Evolutionary conservation across 2,329 filamentous ascomycete genomes (phyloP), one percentile per base, ranked within the genome.

Genomic region (Colletotrichum acutatum): DNA sequence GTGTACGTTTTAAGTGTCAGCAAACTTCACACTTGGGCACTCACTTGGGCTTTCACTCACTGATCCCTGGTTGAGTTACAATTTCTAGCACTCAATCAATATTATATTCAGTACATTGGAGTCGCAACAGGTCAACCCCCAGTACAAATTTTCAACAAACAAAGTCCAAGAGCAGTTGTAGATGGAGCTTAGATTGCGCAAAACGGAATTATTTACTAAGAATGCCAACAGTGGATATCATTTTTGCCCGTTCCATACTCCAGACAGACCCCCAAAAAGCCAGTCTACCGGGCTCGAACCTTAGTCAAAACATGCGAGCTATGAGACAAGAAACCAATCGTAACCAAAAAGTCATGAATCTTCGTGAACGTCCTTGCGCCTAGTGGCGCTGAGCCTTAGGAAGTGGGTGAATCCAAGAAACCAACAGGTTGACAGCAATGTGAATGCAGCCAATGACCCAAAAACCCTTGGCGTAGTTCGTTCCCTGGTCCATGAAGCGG

Each of bases 371-470:
- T 12, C 24, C 24, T 7, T 22, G 19, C 30, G 9, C 22, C 26
- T 53, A 74, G 16, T 67, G 71, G 19, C 68, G 71, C 32, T 89
- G 86, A 2, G 86, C 86, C 78, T 84, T 88, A 0, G 90, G 89
- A 75, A 91, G 80, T 0, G 90, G 89, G 30, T 82, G 80, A 9
- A 89, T 86, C 87, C 87, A 89, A 71, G 81, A 82, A 5, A 96
- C 87, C 5, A 85, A 83, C 60, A 95, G 52, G 78, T 95, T 94
- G 30, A 96, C 82, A 0, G 78, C 91, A 73, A 97, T 90, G 75
- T 90, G 90, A 24, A 97, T 91, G 52, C 92, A 85, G 3, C 95
- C 95, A 78, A 96, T 95, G 72, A 97, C 92, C 94, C 94, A 97
- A 75, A 97, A 90, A 0, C 90, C 90, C 80, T 87, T 90, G 12